Evolutionary conservation across 345 rosid species (phyloP), one percentile per base, ranked within the genome.

Genomic region (Heritiera littoralis): DNA sequence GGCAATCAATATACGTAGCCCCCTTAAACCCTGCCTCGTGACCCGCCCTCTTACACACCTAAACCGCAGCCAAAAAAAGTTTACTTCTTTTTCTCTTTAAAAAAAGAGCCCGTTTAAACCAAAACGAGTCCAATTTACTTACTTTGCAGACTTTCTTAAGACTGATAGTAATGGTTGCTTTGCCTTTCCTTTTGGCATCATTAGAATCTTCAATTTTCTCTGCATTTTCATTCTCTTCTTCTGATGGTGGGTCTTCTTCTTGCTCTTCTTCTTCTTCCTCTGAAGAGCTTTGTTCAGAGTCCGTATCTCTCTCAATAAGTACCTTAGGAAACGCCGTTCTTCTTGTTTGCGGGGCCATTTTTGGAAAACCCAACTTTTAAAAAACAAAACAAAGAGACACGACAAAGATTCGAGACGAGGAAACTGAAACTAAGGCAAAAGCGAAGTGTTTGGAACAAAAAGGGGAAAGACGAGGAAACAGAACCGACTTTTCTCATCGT

Each of bases 141-240:
- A 94, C 99, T 89, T 95, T 95, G 88, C 99, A 95, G 77, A 95
- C 97, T 91, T 89, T 96, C 92, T 89, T 89, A 81, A 96, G 97
- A 81, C 89, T 89, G 56, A 96, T 89, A 79, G 97, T 90, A 69
- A 95, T 91, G 78, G 94, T 93, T 28, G 86, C 85, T 83, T 94
- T 94, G 65, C 90, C 87, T 85, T 95, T 92, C 65, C 79, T 85
- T 84, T 87, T 89, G n/a, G 7, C 61, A 70, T 28, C 85, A 72
- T 40, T 78, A 18, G 40, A 76, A 23, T 14, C 72, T 13, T 51
- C 49, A 54, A 20, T 17, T 77, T 80, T 77, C 81, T 81, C 85
- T 78, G 74, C 83, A 72, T 80, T 72, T 77, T 72, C 80, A 15
- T 75, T 81, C 76, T 84, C 78, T 41, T 72, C 86, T 49, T 88